Conservation (phyloP, 306 rosid species). For the Malus domestica region DNA sequence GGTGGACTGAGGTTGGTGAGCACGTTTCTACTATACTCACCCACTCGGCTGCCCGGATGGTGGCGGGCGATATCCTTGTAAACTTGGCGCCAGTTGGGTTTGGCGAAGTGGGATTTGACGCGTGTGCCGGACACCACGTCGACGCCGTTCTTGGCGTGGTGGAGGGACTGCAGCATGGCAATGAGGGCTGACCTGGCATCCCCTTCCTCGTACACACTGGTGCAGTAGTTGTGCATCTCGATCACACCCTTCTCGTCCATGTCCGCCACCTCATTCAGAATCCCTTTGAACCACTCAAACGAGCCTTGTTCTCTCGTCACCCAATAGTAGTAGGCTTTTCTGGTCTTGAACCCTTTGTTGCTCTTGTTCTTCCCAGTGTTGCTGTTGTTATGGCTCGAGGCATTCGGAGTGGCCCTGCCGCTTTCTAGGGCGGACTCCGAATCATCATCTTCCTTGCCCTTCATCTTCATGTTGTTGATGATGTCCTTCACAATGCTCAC, state of each 20-base stretch:
- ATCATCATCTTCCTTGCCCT: constrained; percentile 21
- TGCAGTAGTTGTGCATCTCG: constrained; percentile 53
- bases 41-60: constrained; percentile 38
- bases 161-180: constrained; percentile 49
- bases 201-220: constrained; percentile 59
- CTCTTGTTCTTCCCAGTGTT: constrained; percentile 8
- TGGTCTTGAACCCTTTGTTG: constrained; percentile 26
- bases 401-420: neutral
- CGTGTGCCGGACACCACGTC: constrained; percentile 56
- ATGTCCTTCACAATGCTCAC: constrained; percentile 58
- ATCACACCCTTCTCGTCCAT: constrained; percentile 40
- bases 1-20: neutral
- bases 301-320: constrained; percentile 54
- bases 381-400: neutral
- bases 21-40: constrained; percentile 1
- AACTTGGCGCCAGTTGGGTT: constrained; percentile 52
- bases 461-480: constrained; percentile 26
- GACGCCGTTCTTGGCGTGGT: constrained; percentile 50
- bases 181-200: constrained; percentile 57
- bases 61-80: constrained; percentile 42
- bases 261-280: constrained; percentile 50
- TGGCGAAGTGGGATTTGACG: constrained; percentile 53
- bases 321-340: constrained; percentile 53
- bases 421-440: constrained; percentile 11
- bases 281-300: constrained; percentile 57